Evolutionary conservation across 805 yeast species (phyloP).

Genomic region (Komagataella pseudopastoris): DNA sequence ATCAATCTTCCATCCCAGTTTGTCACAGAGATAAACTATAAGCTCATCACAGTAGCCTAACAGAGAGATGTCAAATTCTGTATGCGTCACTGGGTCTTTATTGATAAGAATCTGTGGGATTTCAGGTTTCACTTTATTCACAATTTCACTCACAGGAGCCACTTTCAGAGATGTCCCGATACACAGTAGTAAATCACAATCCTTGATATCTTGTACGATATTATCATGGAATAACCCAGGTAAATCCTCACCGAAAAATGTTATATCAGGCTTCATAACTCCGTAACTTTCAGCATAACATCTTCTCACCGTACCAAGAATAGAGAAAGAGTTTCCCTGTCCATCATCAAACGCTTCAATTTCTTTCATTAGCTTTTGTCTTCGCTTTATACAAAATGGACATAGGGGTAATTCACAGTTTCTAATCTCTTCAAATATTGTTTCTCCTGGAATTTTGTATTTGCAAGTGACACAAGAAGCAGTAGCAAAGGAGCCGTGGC

Average conservation of each 20-base stretch:
- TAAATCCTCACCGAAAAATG: conserved; percentile 79
- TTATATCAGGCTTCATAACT: conserved; percentile 84
- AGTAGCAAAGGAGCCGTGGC: conserved; percentile 86
- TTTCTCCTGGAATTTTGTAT: conserved; percentile 50
- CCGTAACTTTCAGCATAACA: conserved; percentile 43
- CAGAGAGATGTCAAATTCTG: conserved; percentile 66
- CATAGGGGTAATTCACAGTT: conserved; percentile 55
- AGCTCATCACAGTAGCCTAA: conserved; percentile 79
- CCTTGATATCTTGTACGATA: conserved; percentile 41
- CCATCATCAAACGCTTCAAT: conserved; percentile 16
- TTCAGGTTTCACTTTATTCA: conserved; percentile 54
- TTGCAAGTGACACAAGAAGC: conserved; percentile 78
- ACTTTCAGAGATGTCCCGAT: conserved; percentile 89
- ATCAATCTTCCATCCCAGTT: conserved; percentile 45
- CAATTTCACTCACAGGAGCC: conserved; percentile 83
- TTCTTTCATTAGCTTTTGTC: conserved; percentile 16
- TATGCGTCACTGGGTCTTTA: conserved; percentile 60
- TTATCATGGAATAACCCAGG: conserved; percentile 55
- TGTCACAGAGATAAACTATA: conserved; percentile 47
- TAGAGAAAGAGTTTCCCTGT: conserved; percentile 7
- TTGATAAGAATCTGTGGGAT: conserved; percentile 77
- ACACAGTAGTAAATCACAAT: conserved; percentile 71
- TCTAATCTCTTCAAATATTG: conserved; percentile 46
- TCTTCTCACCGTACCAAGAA: not conserved
- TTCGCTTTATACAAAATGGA: conserved; percentile 42